A percentile compares a stretch with the other conserved stretches of the same genome.
Evolutionary conservation across 345 rosid genomes (phyloP).

Genomic region (Hibiscus syriacus): DNA sequence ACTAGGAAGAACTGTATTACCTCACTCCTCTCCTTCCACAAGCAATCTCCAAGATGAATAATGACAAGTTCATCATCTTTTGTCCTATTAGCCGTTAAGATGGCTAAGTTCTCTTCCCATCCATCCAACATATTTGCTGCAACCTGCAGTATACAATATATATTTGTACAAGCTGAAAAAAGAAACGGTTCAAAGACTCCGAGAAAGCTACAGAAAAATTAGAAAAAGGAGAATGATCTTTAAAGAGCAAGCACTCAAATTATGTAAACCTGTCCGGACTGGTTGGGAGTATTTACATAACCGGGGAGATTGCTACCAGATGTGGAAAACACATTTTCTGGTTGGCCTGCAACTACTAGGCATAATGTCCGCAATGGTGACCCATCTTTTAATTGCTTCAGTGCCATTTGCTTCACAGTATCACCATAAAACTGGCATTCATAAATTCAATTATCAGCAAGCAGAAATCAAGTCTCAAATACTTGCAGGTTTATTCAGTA

Average conservation of each 20-base stretch:
- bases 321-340: constrained; percentile 59
- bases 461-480: neutral
- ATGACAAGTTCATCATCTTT: constrained; percentile 92
- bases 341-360: constrained; percentile 89
- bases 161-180: neutral
- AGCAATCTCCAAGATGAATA: constrained; percentile 67
- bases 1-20: constrained; percentile 29
- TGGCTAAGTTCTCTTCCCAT: constrained; percentile 97
- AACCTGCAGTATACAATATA: constrained; percentile 32
- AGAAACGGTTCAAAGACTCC: neutral
- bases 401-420: constrained; percentile 95
- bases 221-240: neutral
- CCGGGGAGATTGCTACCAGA: constrained; percentile 15
- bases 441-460: constrained; percentile 2
- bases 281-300: constrained; percentile 31
- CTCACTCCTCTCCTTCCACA: constrained; percentile 73
- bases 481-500: too few relatives aligned
- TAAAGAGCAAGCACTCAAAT: neutral
- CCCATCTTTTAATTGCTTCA: constrained; percentile 75
- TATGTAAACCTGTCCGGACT: constrained; percentile 49
- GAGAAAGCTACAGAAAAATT: constrained; percentile 6
- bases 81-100: constrained; percentile 93
- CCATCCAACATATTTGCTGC: constrained; percentile 85
- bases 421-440: constrained; percentile 41
- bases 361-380: constrained; percentile 95